A percentile compares a stretch with the other conserved stretches of the same genome.
Evolutionary conservation across 2,329 filamentous ascomycete genomes (phyloP).

Genomic region (Rhexocercosporidium sp.): DNA sequence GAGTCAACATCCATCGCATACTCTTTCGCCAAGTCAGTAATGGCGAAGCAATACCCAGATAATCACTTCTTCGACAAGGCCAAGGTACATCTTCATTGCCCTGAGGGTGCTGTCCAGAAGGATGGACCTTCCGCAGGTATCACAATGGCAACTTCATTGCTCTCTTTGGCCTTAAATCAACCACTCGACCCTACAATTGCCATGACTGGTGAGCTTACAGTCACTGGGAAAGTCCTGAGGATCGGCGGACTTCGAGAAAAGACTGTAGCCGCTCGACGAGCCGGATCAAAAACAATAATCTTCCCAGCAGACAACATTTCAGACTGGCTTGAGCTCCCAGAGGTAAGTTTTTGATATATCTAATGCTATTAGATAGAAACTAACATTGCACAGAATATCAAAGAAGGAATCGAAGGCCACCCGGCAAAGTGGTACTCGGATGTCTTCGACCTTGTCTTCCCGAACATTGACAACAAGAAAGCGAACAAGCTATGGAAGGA

Average conservation of each 20-base stretch:
- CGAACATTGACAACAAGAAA: slow-evolving; percentile 72
- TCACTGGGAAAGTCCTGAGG: slow-evolving; percentile 93
- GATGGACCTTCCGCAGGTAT: slow-evolving; percentile 93
- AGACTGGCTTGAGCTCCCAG: slow-evolving; percentile 95
- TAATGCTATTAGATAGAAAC: slow-evolving; percentile 20
- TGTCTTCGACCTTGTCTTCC: slow-evolving; percentile 91
- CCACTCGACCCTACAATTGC: slow-evolving; percentile 85
- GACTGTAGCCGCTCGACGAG: slow-evolving; percentile 91
- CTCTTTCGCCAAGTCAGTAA: slow-evolving; percentile 88
- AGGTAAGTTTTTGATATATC: slow-evolving; percentile 65
- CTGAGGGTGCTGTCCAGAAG: slow-evolving; percentile 94
- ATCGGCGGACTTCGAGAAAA: slow-evolving; percentile 96
- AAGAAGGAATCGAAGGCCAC: slow-evolving; percentile 90
- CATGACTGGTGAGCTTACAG: slow-evolving; percentile 97
- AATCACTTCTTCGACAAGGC: slow-evolving; percentile 98
- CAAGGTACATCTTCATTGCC: slow-evolving; percentile 93
- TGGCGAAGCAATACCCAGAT: slow-evolving; percentile 83
- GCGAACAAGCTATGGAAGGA: slow-evolving; percentile 68
- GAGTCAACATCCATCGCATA: slow-evolving; percentile 95
- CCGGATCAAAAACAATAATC: slow-evolving; percentile 90
- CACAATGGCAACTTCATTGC: slow-evolving; percentile 94
- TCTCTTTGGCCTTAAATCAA: slow-evolving; percentile 82
- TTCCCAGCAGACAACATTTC: slow-evolving; percentile 96
- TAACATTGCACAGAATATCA: slow-evolving; percentile 78
- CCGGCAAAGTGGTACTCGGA: slow-evolving; percentile 94